These are phyloP conservation scores for Nannizziopsis arthrosporioides DNA, from an alignment of 2,329 filamentous ascomycete species.

Conservation along the genomic window DNA sequence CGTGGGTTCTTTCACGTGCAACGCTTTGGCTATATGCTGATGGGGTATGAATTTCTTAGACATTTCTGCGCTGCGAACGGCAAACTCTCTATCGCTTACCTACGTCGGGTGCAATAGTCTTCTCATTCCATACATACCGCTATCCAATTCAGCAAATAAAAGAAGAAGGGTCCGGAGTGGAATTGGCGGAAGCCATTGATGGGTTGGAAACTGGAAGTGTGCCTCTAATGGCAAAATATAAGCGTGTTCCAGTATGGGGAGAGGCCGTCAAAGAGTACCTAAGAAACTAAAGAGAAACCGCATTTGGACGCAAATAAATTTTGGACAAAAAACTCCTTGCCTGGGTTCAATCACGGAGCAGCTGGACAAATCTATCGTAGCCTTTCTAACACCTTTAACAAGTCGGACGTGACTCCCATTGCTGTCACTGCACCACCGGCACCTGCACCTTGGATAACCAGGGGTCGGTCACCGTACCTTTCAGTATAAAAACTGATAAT, in stretches of 20 bases:
- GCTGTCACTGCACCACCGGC: conserved; percentile 92
- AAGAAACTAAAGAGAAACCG: conserved; percentile 17
- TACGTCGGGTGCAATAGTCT: conserved; percentile 43
- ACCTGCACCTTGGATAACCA: conserved; percentile 89
- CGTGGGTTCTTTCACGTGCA: conserved; percentile 20
- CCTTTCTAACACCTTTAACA: conserved; percentile 75
- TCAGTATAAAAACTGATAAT: conserved; percentile 98
- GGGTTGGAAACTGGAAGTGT: conserved; percentile 47
- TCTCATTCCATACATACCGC: conserved; percentile 52
- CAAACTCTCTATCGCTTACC: conserved; percentile 52
- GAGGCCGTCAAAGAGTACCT: conserved; percentile 44
- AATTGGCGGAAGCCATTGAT: conserved; percentile 47
- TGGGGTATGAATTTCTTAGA: conserved; percentile 21
- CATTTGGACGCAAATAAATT: neutral
- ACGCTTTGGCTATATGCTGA: conserved; percentile 11
- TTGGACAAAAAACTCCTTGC: neutral
- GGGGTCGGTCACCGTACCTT: conserved; percentile 77
- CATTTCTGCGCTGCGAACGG: conserved; percentile 45
- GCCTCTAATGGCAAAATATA: conserved; percentile 49
- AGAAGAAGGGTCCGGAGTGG: conserved; percentile 44
- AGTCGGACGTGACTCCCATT: conserved; percentile 90
- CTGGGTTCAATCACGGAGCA: neutral
- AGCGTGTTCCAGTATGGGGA: conserved; percentile 46
- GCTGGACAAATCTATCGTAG: conserved; percentile 38
- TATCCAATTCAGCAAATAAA: conserved; percentile 47